These are phyloP conservation scores for Endocarpon pusillum DNA, from an alignment of 495 filamentous ascomycete genomes.

Conservation along the genomic window DNA sequence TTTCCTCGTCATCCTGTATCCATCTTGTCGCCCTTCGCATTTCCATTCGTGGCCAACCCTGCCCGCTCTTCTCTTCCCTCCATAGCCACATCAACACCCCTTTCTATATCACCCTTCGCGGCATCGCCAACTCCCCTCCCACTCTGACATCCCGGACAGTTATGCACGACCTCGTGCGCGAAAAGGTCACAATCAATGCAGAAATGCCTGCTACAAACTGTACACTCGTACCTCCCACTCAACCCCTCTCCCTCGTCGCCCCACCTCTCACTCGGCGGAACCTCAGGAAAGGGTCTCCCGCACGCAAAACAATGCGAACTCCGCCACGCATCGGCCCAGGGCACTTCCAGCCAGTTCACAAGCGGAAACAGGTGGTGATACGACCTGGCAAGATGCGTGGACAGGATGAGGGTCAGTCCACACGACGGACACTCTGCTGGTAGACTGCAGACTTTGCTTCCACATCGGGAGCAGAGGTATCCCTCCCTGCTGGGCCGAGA, in stretches of 20 bases:
- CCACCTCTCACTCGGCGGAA: conserved; percentile 25
- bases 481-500: conserved; percentile 69
- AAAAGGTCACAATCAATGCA: conserved; percentile 97
- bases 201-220: conserved; percentile 70
- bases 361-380: conserved; percentile 95
- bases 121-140: conserved; percentile 9
- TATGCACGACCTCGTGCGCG: conserved; percentile 82
- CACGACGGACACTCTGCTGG: conserved; percentile 87
- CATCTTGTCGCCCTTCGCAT: background rate
- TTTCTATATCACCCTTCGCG: background rate
- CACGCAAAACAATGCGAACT: conserved; percentile 31
- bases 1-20: background rate
- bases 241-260: conserved; percentile 51
- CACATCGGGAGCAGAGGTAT: conserved; percentile 81
- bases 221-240: conserved; percentile 76
- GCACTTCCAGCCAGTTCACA: conserved; percentile 75
- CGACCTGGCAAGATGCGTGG: conserved; percentile 85
- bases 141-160: conserved; percentile 88
- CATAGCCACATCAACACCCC: background rate
- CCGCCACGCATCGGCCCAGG: conserved; percentile 50
- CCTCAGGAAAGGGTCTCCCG: conserved; percentile 33
- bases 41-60: background rate
- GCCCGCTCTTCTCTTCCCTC: conserved; percentile 1
- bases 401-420: conserved; percentile 80
- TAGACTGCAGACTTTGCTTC: conserved; percentile 73